Conservation (phyloP, 768 basidiomycete species). For the Amanita rimosa region DNA sequence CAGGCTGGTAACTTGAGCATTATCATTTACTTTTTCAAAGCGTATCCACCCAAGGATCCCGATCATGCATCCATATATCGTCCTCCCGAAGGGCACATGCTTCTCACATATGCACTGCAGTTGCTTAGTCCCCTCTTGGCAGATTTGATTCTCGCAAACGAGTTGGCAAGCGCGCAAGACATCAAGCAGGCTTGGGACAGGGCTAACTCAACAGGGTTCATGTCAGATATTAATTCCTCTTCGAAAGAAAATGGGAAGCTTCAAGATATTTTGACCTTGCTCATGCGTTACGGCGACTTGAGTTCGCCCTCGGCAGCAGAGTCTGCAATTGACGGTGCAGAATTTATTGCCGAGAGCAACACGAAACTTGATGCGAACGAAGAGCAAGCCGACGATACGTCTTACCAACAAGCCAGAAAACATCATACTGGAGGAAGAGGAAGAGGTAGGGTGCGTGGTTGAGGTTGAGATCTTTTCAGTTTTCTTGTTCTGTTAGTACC, state of each 20-base stretch:
- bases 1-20: conserved; percentile 39
- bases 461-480: not conserved
- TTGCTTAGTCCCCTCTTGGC: conserved; percentile 54
- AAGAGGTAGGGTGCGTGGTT: not conserved
- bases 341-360: not conserved
- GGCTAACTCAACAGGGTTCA: conserved; percentile 24
- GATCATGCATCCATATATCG: conserved; percentile 42
- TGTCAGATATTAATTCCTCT: conserved; percentile 11
- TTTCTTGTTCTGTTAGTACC: not conserved
- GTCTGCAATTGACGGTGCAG: not conserved
- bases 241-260: conserved; percentile 22
- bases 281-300: conserved; percentile 40
- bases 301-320: conserved; percentile 28
- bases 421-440: not conserved
- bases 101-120: conserved; percentile 46
- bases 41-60: conserved; percentile 40
- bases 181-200: conserved; percentile 40
- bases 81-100: conserved; percentile 25
- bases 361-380: not conserved
- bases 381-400: not conserved
- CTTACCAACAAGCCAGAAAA: not conserved
- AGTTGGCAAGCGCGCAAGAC: conserved; percentile 37
- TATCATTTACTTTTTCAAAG: conserved; percentile 49
- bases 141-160: conserved; percentile 50
- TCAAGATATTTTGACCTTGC: conserved; percentile 39